Percentiles rank a stretch among this genome's conserved stretches.
Conservation (phyloP, 1,284 basidiomycete genomes). For the Caloboletus firmus region DNA sequence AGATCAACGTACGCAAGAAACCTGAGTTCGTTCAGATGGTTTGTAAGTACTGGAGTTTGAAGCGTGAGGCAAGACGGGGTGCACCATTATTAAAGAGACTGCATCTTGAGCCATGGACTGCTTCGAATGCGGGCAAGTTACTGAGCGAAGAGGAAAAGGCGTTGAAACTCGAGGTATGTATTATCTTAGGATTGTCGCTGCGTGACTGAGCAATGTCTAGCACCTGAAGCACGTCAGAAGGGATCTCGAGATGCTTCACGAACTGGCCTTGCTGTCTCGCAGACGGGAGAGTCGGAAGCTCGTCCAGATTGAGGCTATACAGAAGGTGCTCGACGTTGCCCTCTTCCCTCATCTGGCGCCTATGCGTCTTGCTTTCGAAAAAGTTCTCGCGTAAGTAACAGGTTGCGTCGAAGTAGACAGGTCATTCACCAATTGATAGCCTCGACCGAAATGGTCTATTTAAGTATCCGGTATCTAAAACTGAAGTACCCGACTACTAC, state of each 20-base stretch:
- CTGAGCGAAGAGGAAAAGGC: conserved; percentile 83
- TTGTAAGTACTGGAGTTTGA: conserved; percentile 96
- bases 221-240: conserved; percentile 69
- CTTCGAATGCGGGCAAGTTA: conserved; percentile 59
- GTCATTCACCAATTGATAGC: conserved; percentile 41
- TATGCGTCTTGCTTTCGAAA: conserved; percentile 68
- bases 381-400: conserved; percentile 63
- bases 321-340: conserved; percentile 61
- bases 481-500: conserved; percentile 90
- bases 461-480: conserved; percentile 75
- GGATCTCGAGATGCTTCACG: conserved; percentile 77
- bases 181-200: not conserved
- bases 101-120: conserved; percentile 98
- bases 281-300: conserved; percentile 87
- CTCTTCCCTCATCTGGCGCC: conserved; percentile 68
- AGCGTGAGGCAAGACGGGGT: conserved; percentile 89
- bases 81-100: conserved; percentile 92
- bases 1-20: conserved; percentile 76
- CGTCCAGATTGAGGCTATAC: conserved; percentile 69
- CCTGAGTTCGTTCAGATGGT: conserved; percentile 75
- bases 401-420: not conserved
- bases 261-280: conserved; percentile 70
- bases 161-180: conserved; percentile 76
- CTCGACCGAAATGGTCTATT: conserved; percentile 77
- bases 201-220: conserved; percentile 40